phyloP scores from a whole-genome alignment of 1,139 yeast species.

The Arxiozyma slooffiae region DNA sequence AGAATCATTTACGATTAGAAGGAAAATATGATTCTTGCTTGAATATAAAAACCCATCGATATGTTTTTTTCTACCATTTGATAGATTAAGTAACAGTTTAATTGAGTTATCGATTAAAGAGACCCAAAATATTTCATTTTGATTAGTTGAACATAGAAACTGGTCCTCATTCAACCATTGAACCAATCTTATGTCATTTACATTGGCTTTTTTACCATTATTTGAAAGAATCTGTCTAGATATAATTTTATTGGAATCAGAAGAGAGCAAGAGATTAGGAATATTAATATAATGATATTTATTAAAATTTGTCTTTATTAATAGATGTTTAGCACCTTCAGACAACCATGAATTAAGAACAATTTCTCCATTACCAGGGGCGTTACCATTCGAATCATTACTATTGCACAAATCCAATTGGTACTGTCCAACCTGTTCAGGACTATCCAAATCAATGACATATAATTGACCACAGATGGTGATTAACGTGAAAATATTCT shows the following conservation, averaged over 20 bases:
- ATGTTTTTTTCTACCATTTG: not conserved
- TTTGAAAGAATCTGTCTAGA: not conserved
- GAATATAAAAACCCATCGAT: slow-evolving; percentile 23
- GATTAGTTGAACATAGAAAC: slow-evolving; percentile 22
- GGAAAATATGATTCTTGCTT: slow-evolving; percentile 7
- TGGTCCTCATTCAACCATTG: slow-evolving; percentile 15
- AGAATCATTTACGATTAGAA: slow-evolving; percentile 33
- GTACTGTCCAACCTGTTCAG: slow-evolving; percentile 18
- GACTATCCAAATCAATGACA: slow-evolving; percentile 24
- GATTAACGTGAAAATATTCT: slow-evolving; percentile 23
- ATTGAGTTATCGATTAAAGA: not conserved
- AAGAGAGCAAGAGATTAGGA: not conserved
- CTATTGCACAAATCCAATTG: slow-evolving; percentile 13
- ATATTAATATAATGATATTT: slow-evolving; percentile 17
- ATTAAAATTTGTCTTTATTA: slow-evolving; percentile 27
- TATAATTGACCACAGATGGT: slow-evolving; percentile 23
- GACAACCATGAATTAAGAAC: slow-evolving; percentile 22
- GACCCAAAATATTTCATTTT: slow-evolving; percentile 21
- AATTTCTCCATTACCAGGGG: slow-evolving; percentile 14
- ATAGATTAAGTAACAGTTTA: not conserved
- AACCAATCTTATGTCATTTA: slow-evolving; percentile 16
- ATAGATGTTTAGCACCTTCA: slow-evolving; percentile 13
- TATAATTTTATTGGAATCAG: not conserved
- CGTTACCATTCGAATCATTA: slow-evolving; percentile 2
- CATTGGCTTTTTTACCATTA: not conserved